Percentiles rank a stretch among this genome's conserved stretches.
Conservation (phyloP, 2,329 filamentous ascomycete genomes). For the Claviceps africana region DNA sequence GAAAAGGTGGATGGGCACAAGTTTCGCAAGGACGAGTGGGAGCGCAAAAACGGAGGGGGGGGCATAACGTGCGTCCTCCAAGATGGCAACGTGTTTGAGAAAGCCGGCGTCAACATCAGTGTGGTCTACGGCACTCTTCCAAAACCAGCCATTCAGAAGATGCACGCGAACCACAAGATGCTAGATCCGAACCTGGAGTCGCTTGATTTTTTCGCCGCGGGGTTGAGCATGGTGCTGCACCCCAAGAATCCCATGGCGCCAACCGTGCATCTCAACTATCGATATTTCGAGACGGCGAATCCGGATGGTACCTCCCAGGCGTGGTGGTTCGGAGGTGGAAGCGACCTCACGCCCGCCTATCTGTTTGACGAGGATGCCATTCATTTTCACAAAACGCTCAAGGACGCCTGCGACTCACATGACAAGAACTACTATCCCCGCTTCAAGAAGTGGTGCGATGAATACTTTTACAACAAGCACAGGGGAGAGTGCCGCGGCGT, state of each 20-base stretch:
- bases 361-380: constrained; percentile 94
- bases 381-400: constrained; percentile 90
- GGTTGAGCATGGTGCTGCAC: constrained; percentile 84
- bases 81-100: constrained; percentile 94
- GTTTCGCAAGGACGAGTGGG: constrained; percentile 79
- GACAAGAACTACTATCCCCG: constrained; percentile 81
- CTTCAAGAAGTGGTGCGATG: constrained; percentile 97
- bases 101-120: constrained; percentile 88
- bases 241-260: constrained; percentile 93
- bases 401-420: constrained; percentile 84
- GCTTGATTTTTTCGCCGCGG: constrained; percentile 89
- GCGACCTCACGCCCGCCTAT: constrained; percentile 84
- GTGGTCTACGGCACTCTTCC: constrained; percentile 89
- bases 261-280: constrained; percentile 95
- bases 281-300: constrained; percentile 93
- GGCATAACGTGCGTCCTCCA: constrained; percentile 91
- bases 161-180: constrained; percentile 90
- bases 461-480: constrained; percentile 93
- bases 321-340: constrained; percentile 98
- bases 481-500: constrained; percentile 74
- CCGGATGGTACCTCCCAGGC: constrained; percentile 67
- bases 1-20: constrained; percentile 70
- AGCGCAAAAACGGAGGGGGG: constrained; percentile 74
- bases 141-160: constrained; percentile 74
- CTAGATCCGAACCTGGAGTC: constrained; percentile 65